Base-by-base conservation (phyloP, 78 protist species). In the Protostelium mycophagum region DNA sequence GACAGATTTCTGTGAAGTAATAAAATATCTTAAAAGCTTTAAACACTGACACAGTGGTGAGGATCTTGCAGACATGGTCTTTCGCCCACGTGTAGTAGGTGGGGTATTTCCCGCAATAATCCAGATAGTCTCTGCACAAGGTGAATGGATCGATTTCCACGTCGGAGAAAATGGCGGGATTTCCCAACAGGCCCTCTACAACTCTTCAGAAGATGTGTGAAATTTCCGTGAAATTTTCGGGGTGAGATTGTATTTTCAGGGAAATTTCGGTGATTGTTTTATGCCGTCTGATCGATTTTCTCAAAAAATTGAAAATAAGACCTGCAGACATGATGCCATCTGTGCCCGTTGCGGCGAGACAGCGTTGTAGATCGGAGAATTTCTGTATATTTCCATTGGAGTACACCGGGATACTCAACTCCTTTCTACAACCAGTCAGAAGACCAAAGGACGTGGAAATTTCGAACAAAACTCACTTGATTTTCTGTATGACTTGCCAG, bases 261-360 rank as follows among this genome's bases (percentile, higher is more conserved):
- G n/a, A n/a, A n/a, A n/a, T n/a, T n/a, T n/a, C n/a, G n/a, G n/a
- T n/a, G n/a, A n/a, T n/a, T n/a, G n/a, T n/a, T n/a, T n/a, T n/a
- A n/a, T n/a, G n/a, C n/a, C n/a, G n/a, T n/a, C n/a, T n/a, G n/a
- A n/a, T n/a, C n/a, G n/a, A n/a, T n/a, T 16, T 9, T 29, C 35
- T 1, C 63, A 36, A 28, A 10, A n/a, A 73, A n/a, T 87, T 85
- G 16, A 89, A 51, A 9, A 88, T 87, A 89, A 91, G 93, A 0
- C 91, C 90, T 5, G 95, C 97, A 0, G 90, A 83, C 97, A 95
- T 95, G 35, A 95, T 87, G 10, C 93, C 97, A 28, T 94, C 93
- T 1, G 95, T 92, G n/a, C 83, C 85, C 25, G 95, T 94, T 28
- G 31, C 83, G 0, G 83, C 86, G 0, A 92, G 36, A 85, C 94